Conservation (phyloP, 345 rosid genomes). For the Aquilaria malaccensis region DNA sequence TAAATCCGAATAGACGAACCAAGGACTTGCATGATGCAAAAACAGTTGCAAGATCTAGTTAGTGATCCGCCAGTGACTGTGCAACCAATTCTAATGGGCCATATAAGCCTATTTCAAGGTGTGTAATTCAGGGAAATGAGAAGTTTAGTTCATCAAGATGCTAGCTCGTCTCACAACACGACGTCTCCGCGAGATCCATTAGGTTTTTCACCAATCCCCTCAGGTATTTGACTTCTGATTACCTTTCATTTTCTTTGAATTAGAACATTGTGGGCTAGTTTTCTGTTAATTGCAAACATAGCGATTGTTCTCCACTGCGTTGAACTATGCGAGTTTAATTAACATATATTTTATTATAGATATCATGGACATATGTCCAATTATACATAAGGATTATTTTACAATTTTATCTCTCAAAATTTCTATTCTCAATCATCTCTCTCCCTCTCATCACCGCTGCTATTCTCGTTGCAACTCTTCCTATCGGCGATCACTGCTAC, state of each 20-base stretch:
- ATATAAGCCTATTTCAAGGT: slow-evolving; percentile 83
- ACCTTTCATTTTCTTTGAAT: slow-evolving; percentile 1
- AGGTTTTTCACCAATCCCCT: slow-evolving; percentile 45
- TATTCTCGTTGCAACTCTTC: too few relatives aligned
- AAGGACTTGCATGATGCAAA: slow-evolving; percentile 67
- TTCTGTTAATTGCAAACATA: slow-evolving; percentile 28
- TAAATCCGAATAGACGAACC: slow-evolving; percentile 74
- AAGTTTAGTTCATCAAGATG: slow-evolving; percentile 35
- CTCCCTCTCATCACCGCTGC: too few relatives aligned
- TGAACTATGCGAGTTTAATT: slow-evolving; percentile 66
- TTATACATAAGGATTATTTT: too few relatives aligned
- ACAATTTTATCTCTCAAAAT: too few relatives aligned
- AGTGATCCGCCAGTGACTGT: slow-evolving; percentile 29
- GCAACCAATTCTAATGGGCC: slow-evolving; percentile 28
- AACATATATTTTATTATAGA: slow-evolving; percentile 26
- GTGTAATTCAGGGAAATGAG: slow-evolving; percentile 23
- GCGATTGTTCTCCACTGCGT: slow-evolving; percentile 80
- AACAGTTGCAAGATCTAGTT: slow-evolving; percentile 47
- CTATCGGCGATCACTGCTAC: too few relatives aligned
- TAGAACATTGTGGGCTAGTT: not conserved
- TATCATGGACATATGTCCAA: too few relatives aligned
- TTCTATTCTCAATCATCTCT: too few relatives aligned
- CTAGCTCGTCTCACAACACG: slow-evolving; percentile 65
- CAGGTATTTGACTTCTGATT: slow-evolving; percentile 35
- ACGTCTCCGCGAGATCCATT: slow-evolving; percentile 83